Conservation (phyloP, 345 rosid genomes). For the Bruguiera sexangula region DNA sequence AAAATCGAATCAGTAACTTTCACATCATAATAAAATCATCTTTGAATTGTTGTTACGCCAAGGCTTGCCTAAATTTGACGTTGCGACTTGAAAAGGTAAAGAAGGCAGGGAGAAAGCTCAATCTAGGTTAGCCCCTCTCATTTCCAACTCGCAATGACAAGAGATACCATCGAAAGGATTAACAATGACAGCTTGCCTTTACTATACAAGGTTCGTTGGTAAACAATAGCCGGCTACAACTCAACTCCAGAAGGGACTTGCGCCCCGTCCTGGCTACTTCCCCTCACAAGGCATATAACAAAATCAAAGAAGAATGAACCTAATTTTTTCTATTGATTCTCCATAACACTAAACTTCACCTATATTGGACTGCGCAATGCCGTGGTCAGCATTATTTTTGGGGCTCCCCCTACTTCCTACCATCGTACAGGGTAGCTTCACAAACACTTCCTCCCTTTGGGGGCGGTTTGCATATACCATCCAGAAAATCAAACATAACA, state of each 20-base stretch:
- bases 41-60: no score
- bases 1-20: no score
- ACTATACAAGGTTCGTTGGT: no score
- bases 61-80: no score
- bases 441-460: slow-evolving; percentile 99
- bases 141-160: no score
- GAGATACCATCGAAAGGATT: no score
- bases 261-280: slow-evolving; percentile 44
- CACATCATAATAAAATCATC: no score
- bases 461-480: slow-evolving; percentile 91
- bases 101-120: no score
- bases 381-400: slow-evolving; percentile 2
- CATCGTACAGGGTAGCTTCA: slow-evolving; percentile 30
- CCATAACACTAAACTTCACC: slow-evolving; percentile 28
- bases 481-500: slow-evolving; percentile 91
- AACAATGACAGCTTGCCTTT: no score
- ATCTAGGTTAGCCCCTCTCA: no score
- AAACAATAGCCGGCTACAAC: background rate
- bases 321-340: background rate
- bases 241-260: slow-evolving; percentile 47
- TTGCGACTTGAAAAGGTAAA: no score
- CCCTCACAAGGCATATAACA: background rate
- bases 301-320: background rate
- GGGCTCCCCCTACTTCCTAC: slow-evolving; percentile 18
- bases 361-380: background rate